Base-by-base conservation (phyloP, 1,284 basidiomycete species). In the Papiliotrema fonsecae region DNA sequence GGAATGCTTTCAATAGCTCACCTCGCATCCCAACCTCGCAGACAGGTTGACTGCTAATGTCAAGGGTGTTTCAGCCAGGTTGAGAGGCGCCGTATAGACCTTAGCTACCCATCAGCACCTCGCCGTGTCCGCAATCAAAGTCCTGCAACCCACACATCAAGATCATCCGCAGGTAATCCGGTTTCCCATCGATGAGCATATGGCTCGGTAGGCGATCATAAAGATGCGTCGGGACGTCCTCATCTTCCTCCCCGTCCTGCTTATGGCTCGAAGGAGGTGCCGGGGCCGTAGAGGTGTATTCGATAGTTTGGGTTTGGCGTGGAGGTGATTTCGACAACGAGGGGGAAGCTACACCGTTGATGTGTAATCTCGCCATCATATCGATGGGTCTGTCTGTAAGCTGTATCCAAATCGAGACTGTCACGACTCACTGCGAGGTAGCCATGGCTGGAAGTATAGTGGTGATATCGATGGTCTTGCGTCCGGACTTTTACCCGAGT, bases 161-260 rank as follows among this genome's bases (percentile, higher is more conserved):
- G 67, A 96, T 97, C 57, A 98, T 84, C 37, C 87, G 81, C 30
- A 98, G 81, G 70, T 98, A 98, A 74, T 98, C 94, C 0, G 93
- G 93, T 6, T 51, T 57, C 19, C 64, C 60, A 28, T 52, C 40
- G 42, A 58, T 56, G 48, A 74, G 42, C 30, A 68, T 54, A 54
- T 74, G 68, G n/a, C 42, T 21, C 4, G 74, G 72, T n/a, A 75
- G 52, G 37, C 62, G 61, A 4, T 56, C 47, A 54, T 75, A 75
- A 30, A 75, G 63, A 54, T 75, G 73, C 1, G 52, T 55, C 3
- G 73, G 74, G n/a, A 74, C 49, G 25, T 53, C 61, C 28, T 67
- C 64, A 35, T 67, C 62, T 25, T 54, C 57, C 6, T 60, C 50
- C 24, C 65, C 64, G 30, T 67, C 63, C 42, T 63, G 57, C 11